Conservation (phyloP, 768 basidiomycete species). For the Suillus occidentalis region DNA sequence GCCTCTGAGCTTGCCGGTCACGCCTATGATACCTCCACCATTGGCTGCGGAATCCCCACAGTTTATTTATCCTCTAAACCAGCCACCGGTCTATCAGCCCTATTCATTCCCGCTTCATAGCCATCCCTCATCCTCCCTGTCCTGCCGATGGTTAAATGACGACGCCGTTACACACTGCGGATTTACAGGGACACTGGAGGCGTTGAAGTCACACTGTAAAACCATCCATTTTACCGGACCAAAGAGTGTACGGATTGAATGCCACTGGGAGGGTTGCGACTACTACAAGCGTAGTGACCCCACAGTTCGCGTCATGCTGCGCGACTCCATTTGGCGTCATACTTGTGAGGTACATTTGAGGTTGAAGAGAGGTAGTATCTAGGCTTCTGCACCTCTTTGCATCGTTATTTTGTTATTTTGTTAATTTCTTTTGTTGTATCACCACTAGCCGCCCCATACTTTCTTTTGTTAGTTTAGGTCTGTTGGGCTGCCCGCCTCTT, state of each 20-base stretch:
- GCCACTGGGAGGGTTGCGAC: not conserved
- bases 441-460: not conserved
- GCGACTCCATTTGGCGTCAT: not conserved
- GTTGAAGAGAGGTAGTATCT: not conserved
- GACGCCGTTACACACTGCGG: not conserved
- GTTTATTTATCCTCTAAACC: too few relatives aligned
- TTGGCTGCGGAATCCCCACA: not conserved
- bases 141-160: not conserved
- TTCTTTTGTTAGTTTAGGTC: not conserved
- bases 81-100: not conserved
- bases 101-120: not conserved
- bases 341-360: not conserved
- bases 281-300: not conserved
- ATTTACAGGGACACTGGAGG: not conserved
- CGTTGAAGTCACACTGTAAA: not conserved
- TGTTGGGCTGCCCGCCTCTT: too few relatives aligned
- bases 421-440: not conserved
- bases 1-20: not conserved
- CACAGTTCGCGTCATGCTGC: not conserved
- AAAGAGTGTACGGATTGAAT: not conserved
- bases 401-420: not conserved
- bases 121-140: not conserved
- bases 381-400: not conserved
- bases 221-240: not conserved
- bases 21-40: not conserved